Conservation (phyloP, 805 yeast species). For the Millerozyma acaciae region DNA sequence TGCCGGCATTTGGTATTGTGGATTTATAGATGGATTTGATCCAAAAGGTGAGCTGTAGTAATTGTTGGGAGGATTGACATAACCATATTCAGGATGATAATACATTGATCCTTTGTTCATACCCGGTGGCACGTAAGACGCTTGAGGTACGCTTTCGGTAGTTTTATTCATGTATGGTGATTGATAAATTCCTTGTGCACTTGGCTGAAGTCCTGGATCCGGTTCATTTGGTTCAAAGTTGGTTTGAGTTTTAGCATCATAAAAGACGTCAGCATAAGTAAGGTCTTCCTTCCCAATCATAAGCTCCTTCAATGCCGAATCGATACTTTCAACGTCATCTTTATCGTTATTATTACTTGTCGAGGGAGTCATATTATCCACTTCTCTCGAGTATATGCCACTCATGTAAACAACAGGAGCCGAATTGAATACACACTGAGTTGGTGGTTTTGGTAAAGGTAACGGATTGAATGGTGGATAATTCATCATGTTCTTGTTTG, state of each 20-base stretch:
- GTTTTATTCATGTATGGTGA: too few relatives aligned
- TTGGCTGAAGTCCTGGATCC: background rate
- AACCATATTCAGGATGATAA: too few relatives aligned
- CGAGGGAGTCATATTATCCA: too few relatives aligned
- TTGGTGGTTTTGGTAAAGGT: slow-evolving; percentile 16
- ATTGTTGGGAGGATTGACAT: too few relatives aligned
- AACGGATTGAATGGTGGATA: slow-evolving; percentile 20
- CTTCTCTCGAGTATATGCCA: slow-evolving; percentile 3
- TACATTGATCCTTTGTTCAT: too few relatives aligned
- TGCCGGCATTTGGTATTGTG: background rate
- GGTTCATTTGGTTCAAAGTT: background rate
- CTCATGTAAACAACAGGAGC: slow-evolving; percentile 8
- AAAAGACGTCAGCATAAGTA: slow-evolving; percentile 12
- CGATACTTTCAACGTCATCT: slow-evolving; percentile 9
- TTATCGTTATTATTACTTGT: slow-evolving; percentile 3
- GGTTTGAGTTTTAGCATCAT: slow-evolving; percentile 6
- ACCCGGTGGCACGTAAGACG: too few relatives aligned
- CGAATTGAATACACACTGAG: slow-evolving; percentile 2
- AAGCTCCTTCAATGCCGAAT: slow-evolving; percentile 11
- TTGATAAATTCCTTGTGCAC: too few relatives aligned
- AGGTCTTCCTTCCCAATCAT: slow-evolving; percentile 15
- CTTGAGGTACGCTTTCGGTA: too few relatives aligned
- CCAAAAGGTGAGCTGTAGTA: background rate
- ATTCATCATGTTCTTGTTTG: slow-evolving; percentile 23
- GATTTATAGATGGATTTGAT: background rate